These are phyloP conservation scores for Aspergillus flavus DNA, from an alignment of 2,329 filamentous ascomycete species.

Conservation along the genomic window DNA sequence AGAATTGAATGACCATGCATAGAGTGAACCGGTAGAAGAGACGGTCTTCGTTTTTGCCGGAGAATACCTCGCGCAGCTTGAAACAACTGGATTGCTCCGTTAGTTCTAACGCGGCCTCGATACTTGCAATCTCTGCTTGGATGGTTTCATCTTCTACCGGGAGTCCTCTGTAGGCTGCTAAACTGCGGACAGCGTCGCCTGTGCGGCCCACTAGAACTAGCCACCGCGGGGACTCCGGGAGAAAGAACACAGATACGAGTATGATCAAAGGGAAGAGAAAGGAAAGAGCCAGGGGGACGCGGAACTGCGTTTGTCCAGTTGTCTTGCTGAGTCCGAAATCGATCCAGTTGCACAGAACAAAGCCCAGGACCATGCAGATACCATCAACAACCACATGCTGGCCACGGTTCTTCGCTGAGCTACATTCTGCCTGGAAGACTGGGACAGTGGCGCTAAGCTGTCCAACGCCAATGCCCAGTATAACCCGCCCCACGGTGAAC, in stretches of 20 bases:
- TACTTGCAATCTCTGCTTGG: constrained; percentile 20
- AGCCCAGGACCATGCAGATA: constrained; percentile 44
- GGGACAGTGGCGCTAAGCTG: constrained; percentile 52
- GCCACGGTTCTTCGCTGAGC: constrained; percentile 50
- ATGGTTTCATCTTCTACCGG: constrained; percentile 12
- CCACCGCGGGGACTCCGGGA: constrained; percentile 53
- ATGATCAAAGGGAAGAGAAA: constrained; percentile 56
- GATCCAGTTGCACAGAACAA: constrained; percentile 43
- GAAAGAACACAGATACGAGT: constrained; percentile 45
- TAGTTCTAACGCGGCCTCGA: constrained; percentile 23
- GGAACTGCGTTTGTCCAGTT: constrained; percentile 50
- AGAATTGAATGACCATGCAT: constrained; percentile 22
- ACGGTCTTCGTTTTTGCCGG: constrained; percentile 19
- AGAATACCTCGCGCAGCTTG: constrained; percentile 22
- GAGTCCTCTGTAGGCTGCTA: constrained; percentile 22
- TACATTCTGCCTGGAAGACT: constrained; percentile 53
- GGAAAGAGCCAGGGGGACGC: constrained; percentile 59
- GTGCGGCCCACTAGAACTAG: constrained; percentile 22
- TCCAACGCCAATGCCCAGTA: constrained; percentile 53
- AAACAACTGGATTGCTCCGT: constrained; percentile 5
- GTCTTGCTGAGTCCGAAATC: constrained; percentile 52
- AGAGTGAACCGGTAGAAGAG: constrained; percentile 24
- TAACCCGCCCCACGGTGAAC: constrained; percentile 52
- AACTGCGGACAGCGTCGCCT: constrained; percentile 16
- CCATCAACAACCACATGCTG: constrained; percentile 53